phyloP scores from a whole-genome alignment of 2,329 filamentous ascomycete genomes.

The Ophiostoma fasciatum region DNA sequence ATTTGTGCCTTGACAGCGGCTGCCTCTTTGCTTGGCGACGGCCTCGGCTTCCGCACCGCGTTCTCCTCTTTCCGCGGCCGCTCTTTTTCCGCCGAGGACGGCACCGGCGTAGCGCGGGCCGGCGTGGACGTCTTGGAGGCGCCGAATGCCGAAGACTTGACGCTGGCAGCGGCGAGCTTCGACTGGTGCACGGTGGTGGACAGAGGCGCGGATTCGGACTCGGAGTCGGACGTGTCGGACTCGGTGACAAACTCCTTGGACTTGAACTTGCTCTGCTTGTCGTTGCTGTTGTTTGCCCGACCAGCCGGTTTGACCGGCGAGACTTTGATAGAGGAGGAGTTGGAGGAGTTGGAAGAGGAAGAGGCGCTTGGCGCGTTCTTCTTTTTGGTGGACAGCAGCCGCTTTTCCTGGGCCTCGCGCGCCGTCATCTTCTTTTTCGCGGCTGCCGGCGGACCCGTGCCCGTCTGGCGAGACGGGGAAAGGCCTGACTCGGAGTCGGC shows the following conservation, averaged over 20 bases:
- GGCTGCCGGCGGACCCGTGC: too few species aligned
- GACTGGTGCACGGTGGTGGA: slow-evolving; percentile 19
- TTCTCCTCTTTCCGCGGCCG: slow-evolving; percentile 9
- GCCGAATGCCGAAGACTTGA: slow-evolving; percentile 20
- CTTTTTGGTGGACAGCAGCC: slow-evolving; percentile 31
- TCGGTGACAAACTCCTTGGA: slow-evolving; percentile 43
- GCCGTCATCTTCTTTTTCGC: slow-evolving; percentile 36
- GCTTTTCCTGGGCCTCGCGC: slow-evolving; percentile 41
- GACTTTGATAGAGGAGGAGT: slow-evolving; percentile 17
- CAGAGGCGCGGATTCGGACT: slow-evolving; percentile 20
- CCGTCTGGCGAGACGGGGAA: slow-evolving; percentile 23
- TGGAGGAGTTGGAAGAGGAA: not conserved
- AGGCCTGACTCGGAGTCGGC: slow-evolving; percentile 5
- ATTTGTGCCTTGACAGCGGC: slow-evolving; percentile 7
- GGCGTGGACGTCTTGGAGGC: slow-evolving; percentile 38
- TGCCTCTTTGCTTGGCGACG: slow-evolving; percentile 9
- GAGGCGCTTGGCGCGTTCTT: slow-evolving; percentile 16
- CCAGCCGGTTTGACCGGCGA: slow-evolving; percentile 27
- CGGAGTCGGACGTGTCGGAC: slow-evolving; percentile 35
- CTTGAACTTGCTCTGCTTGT: slow-evolving; percentile 25
- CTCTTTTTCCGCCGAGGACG: slow-evolving; percentile 19
- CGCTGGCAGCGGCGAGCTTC: slow-evolving; percentile 1
- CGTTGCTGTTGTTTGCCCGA: too few species aligned
- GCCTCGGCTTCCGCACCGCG: slow-evolving; percentile 8
- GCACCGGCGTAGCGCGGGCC: slow-evolving; percentile 22